Evolutionary conservation across 345 rosid species (phyloP).

Genomic region (Anastatica hierochuntica): DNA sequence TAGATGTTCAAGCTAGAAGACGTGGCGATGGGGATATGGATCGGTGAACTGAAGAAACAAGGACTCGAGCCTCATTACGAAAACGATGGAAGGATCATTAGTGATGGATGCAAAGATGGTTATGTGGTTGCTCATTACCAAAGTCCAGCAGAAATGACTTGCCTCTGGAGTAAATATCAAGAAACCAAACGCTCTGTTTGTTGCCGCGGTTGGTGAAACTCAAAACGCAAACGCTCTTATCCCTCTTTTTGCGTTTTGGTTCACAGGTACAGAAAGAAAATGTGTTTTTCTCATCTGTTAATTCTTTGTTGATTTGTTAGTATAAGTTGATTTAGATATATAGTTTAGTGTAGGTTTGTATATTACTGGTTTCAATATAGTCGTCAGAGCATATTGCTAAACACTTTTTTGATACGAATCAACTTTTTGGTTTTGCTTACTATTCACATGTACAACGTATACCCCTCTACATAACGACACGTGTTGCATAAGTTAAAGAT

Average conservation of each 20-base stretch:
- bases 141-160: constrained; percentile 79
- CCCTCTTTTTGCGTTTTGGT: too few species aligned
- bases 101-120: constrained; percentile 77
- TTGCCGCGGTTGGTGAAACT: constrained; percentile 44
- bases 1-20: constrained; percentile 99
- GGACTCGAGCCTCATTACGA: constrained; percentile 59
- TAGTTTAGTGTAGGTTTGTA: too few species aligned
- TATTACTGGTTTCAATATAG: too few species aligned
- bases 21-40: constrained; percentile 98
- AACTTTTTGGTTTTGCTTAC: too few species aligned
- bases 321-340: too few species aligned
- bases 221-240: constrained; percentile 1
- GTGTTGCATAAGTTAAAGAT: too few species aligned
- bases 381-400: too few species aligned
- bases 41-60: constrained; percentile 50
- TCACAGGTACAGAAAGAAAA: constrained; percentile 6
- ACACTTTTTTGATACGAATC: too few species aligned
- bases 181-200: constrained; percentile 61
- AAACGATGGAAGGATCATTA: constrained; percentile 58
- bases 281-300: neutral
- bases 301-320: constrained; percentile 6
- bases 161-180: constrained; percentile 88
- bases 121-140: constrained; percentile 93
- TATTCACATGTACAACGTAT: too few species aligned
- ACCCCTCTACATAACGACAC: too few species aligned